These are phyloP conservation scores for Ophiocordyceps robertsii DNA, from an alignment of 2,329 filamentous ascomycete genomes.

Conservation along the genomic window DNA sequence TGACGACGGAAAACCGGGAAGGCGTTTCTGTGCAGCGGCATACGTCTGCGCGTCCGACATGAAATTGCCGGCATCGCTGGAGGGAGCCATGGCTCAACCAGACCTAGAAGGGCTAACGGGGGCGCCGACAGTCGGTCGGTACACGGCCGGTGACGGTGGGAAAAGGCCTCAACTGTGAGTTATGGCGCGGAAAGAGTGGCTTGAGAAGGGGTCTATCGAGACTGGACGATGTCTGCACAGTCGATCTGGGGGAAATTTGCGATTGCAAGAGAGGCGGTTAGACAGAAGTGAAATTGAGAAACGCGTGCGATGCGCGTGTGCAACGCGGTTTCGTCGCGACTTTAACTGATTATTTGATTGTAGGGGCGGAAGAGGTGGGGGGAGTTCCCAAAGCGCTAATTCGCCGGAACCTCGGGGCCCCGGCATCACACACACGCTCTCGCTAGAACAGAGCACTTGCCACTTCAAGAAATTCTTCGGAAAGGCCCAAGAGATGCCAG, in stretches of 20 bases:
- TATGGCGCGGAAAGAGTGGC: background rate
- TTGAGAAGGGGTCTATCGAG: background rate
- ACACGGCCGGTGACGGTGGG: background rate
- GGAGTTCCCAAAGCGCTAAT: too few species aligned
- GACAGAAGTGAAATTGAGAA: too few species aligned
- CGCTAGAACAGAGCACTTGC: too few species aligned
- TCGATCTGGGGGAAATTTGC: background rate
- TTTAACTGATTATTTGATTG: slow-evolving; percentile 20
- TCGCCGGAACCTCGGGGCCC: too few species aligned
- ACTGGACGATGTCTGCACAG: background rate
- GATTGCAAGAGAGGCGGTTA: background rate
- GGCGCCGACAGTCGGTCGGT: too few species aligned
- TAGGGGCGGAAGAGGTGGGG: background rate
- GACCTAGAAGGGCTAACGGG: background rate
- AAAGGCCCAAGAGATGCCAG: too few species aligned
- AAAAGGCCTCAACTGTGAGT: background rate
- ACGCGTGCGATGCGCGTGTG: slow-evolving; percentile 14
- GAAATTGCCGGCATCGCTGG: slow-evolving; percentile 41
- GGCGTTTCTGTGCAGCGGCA: slow-evolving; percentile 27
- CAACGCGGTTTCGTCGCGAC: slow-evolving; percentile 17
- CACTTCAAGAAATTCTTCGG: too few species aligned
- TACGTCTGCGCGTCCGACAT: slow-evolving; percentile 42
- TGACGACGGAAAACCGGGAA: slow-evolving; percentile 32
- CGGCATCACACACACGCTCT: too few species aligned
- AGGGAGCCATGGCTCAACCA: slow-evolving; percentile 28